Percentiles rank a stretch among this genome's conserved stretches.
Evolutionary conservation across 139 green algal genomes (phyloP).

Genomic region (Zygnema cylindricum): DNA sequence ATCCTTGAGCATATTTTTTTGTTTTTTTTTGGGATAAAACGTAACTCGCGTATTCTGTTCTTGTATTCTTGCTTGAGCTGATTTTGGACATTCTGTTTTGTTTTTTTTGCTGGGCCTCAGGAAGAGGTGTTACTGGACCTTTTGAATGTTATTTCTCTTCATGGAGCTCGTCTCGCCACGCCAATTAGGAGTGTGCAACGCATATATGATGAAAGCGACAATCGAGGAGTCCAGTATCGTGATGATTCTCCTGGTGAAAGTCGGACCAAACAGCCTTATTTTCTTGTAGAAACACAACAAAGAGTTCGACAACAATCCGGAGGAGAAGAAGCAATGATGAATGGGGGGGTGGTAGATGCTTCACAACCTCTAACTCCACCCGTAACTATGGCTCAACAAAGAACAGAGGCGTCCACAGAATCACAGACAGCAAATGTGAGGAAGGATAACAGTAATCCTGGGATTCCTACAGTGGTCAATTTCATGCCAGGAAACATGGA

Average conservation of each 20-base stretch:
- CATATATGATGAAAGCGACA: background rate
- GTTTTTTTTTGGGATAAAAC: too few relatives aligned
- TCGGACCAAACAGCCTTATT: background rate
- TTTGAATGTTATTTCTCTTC: conserved; percentile 42
- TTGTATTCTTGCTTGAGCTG: too few relatives aligned
- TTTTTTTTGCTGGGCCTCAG: too few relatives aligned
- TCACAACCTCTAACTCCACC: background rate
- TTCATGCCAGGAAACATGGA: too few relatives aligned
- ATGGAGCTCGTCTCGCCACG: conserved; percentile 39
- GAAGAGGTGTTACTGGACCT: conserved; percentile 43
- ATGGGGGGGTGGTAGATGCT: background rate
- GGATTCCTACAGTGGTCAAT: background rate
- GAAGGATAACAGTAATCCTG: background rate
- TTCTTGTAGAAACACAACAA: background rate
- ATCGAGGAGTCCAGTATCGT: background rate
- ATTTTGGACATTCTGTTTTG: too few relatives aligned
- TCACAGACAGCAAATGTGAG: background rate
- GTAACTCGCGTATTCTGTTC: too few relatives aligned
- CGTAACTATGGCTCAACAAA: background rate
- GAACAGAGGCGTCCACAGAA: background rate
- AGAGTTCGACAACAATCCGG: background rate
- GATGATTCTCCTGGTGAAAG: background rate
- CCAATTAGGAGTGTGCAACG: conserved; percentile 28
- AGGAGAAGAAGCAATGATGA: background rate
- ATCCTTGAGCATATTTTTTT: background rate